A percentile compares a stretch with the other conserved stretches of the same genome.
These are phyloP conservation scores for Royoungia palumana DNA, from an alignment of 768 basidiomycete species.

Conservation along the genomic window DNA sequence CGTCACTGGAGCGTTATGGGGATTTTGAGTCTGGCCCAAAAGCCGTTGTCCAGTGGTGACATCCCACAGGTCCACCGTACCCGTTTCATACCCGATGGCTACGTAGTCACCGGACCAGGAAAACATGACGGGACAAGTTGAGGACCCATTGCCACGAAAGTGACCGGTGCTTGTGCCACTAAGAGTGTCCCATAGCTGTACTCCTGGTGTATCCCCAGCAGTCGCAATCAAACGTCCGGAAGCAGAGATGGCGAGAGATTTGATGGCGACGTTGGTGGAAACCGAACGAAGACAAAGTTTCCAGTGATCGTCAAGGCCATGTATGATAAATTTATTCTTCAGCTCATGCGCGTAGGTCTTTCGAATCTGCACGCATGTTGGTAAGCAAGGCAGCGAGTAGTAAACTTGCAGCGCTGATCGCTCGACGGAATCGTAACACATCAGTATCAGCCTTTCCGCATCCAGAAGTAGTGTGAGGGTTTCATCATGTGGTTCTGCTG, in stretches of 20 bases:
- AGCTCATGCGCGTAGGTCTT: conserved; percentile 7
- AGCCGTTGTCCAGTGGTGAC: conserved; percentile 14
- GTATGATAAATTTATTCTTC: conserved; percentile 9
- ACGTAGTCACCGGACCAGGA: conserved; percentile 14
- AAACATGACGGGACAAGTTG: conserved; percentile 16
- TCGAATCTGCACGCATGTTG: conserved; percentile 9
- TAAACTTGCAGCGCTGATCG: conserved; percentile 19
- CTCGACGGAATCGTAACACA: conserved; percentile 19
- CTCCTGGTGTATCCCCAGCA: conserved; percentile 35
- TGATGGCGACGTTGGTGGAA: conserved; percentile 2
- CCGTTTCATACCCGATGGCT: conserved; percentile 13
- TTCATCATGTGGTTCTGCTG: conserved; percentile 6
- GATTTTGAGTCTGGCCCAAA: background rate
- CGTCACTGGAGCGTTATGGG: conserved; percentile 3
- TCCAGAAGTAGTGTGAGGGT: conserved; percentile 10
- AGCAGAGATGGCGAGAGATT: conserved; percentile 16
- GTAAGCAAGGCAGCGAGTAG: conserved; percentile 10
- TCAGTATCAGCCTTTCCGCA: conserved; percentile 17
- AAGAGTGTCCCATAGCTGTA: conserved; percentile 20
- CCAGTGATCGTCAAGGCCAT: conserved; percentile 14
- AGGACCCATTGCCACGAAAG: conserved; percentile 1
- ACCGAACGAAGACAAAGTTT: conserved; percentile 13
- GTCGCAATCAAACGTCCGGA: conserved; percentile 18
- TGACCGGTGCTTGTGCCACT: conserved; percentile 15
- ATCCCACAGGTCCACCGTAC: conserved; percentile 17